Evolutionary conservation across 768 basidiomycete genomes (phyloP), one percentile per base, ranked within the genome.

Genomic region (Suillus lakei): DNA sequence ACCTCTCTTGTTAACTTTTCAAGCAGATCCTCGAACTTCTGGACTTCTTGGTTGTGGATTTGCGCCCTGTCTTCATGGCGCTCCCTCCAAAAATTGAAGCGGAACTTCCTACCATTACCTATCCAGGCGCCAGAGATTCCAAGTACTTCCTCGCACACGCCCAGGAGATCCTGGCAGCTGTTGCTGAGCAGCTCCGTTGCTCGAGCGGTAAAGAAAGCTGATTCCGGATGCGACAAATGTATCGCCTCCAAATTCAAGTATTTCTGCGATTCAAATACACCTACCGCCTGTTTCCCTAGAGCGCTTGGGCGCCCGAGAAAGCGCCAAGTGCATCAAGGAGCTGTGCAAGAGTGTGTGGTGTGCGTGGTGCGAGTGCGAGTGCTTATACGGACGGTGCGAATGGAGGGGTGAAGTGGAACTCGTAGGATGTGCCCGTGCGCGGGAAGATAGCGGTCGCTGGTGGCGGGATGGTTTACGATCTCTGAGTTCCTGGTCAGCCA

Each of bases 261-360:
- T 34, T 85, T 77, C 69, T 91, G 87, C 3, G 85, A 85, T 77
- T 92, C 91, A 65, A 92, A 92, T 16, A 91, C 86, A 2, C 90
- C 91, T 0, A 92, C 91, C 0, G 84, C 84, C 84, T 34, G 82
- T 78, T 70, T 91, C 88, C 18, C 5, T 38, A 18, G 39, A 13
- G 26, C 67, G 69, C 67, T 74, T 79, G 36, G 72, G 64, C 12
- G 67, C 63, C 36, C 70, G 77, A 38, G 74, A 71, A 18, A 80
- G 66, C 0, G 83, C 73, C 10, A 81, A 64, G 61, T 81, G 80
- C 43, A 82, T 71, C 23, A 84, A 70, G 9, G 82, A 80, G 12
- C 76, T 71, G 39, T 83, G 81, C 6, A 82, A 44, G 23, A 67
- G 41, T 12, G 76, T 73, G 48, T 80, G 77, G 56, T 76, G 71